Base-by-base conservation (phyloP, 805 yeast species). In the Lachancea nothofagi region DNA sequence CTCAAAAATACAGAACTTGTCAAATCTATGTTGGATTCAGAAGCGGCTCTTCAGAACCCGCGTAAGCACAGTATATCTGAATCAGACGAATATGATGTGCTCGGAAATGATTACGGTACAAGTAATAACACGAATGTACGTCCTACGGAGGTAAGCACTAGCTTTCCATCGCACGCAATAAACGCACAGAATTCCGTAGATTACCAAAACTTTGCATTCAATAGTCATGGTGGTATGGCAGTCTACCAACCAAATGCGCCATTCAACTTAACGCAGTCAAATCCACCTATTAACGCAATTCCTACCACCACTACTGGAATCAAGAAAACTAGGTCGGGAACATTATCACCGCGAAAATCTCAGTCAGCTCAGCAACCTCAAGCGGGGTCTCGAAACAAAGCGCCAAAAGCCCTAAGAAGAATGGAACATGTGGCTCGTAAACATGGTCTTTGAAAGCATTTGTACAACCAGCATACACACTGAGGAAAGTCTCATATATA, bases 351-450 rank as follows among this genome's bases (percentile, higher is more conserved):
- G 4, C 36, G 45, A 15, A 27, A 27, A 4, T 18, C 14, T 12
- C 26, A n/a, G 15, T 19, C 21, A 2, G 4, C 26, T 5, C 33
- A 36, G 18, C 28, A 19, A 27, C n/a, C 22, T 22, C 24, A 19
- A 4, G 10, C 7, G 10, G 26, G 29, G 12, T 22, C 23, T 5
- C 15, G 33, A 10, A 25, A 10, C n/a, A 53, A 46, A 38, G 27
- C 40, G 3, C 64, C 64, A 3, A 59, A 56, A 38, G 46, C 59
- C 12, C 35, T 59, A 21, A 55, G 48, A 31, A 51, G 47, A 30
- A 51, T 59, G 52, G 54, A 48, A 21, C 45, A 51, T 29, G 36
- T 59, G 3, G 61, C 53, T 6, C 47, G 47, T 25, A 57, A 55
- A 27, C 53, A 59, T 37, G 45, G 51, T 20, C 36, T 59, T 19